phyloP scores from a whole-genome alignment of 2,329 filamentous ascomycete genomes.

The Cytospora leucostoma region DNA sequence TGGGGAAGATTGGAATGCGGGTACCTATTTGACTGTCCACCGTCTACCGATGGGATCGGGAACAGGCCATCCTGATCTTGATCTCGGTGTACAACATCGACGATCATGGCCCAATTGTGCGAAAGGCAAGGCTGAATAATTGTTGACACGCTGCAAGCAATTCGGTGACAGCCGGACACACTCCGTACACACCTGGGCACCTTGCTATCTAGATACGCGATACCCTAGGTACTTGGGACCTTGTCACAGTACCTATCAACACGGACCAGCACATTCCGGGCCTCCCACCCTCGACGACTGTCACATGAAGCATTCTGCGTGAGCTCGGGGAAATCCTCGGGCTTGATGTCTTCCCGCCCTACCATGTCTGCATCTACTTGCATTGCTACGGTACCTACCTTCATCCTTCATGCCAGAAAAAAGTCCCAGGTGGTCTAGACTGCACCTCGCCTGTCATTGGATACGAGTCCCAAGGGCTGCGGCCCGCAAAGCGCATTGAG shows the following conservation, averaged over 20 bases:
- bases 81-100: slow-evolving; percentile 12
- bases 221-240: slow-evolving; percentile 5
- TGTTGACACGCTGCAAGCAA: slow-evolving; percentile 22
- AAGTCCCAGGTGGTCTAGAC: no score
- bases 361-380: no score
- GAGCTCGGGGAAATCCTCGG: no score
- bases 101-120: slow-evolving; percentile 19
- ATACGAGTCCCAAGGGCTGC: slow-evolving; percentile 1
- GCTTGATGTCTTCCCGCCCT: neutral
- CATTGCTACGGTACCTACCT: no score
- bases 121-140: slow-evolving; percentile 20
- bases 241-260: neutral
- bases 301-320: neutral
- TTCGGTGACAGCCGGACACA: slow-evolving; percentile 12
- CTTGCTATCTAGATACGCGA: neutral
- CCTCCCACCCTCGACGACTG: neutral
- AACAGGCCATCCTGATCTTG: slow-evolving; percentile 15
- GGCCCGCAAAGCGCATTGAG: slow-evolving; percentile 1
- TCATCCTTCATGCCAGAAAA: no score
- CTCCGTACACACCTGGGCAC: slow-evolving; percentile 7
- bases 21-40: neutral
- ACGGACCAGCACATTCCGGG: neutral
- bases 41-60: slow-evolving; percentile 15
- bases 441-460: no score
- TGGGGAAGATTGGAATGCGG: slow-evolving; percentile 17